Percentiles rank a stretch among this genome's conserved stretches.
These are phyloP conservation scores for Chlamydomonas incerta DNA, from an alignment of 139 green algal genomes.

Conservation along the genomic window DNA sequence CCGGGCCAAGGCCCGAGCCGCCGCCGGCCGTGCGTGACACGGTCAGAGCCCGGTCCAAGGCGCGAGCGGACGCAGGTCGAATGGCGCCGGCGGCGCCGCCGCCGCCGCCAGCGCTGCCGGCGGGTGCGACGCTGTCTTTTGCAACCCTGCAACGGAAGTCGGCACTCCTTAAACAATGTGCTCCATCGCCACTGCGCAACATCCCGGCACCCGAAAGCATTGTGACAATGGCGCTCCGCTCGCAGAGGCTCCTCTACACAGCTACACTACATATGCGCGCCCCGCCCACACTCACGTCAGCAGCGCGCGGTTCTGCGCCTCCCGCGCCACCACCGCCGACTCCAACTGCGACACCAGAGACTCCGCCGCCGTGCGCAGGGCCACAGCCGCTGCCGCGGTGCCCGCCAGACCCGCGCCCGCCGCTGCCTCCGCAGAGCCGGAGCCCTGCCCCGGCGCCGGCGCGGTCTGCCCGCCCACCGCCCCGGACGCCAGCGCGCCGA, in stretches of 20 bases:
- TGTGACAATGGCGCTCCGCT: too few species aligned
- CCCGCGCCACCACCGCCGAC: background rate
- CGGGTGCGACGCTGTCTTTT: background rate
- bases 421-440: background rate
- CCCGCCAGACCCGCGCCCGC: background rate
- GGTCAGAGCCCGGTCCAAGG: slow-evolving; percentile 2
- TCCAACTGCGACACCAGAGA: background rate
- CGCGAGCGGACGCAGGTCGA: slow-evolving; percentile 18
- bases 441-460: too few species aligned
- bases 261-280: too few species aligned
- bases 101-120: too few species aligned
- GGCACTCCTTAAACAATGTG: too few species aligned
- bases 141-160: background rate
- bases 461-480: too few species aligned
- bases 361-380: slow-evolving; percentile 5
- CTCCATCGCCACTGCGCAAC: too few species aligned
- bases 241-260: too few species aligned
- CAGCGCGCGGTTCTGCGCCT: slow-evolving; percentile 22
- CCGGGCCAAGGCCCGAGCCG: background rate
- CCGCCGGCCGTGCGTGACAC: background rate
- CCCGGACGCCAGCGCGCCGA: too few species aligned
- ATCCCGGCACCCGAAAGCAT: too few species aligned
- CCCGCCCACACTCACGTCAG: slow-evolving; percentile 2
- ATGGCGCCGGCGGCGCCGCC: background rate
- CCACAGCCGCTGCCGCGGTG: background rate